phyloP scores from a whole-genome alignment of 192 early-diverging fungal species.

The Gonapodya prolifera region DNA sequence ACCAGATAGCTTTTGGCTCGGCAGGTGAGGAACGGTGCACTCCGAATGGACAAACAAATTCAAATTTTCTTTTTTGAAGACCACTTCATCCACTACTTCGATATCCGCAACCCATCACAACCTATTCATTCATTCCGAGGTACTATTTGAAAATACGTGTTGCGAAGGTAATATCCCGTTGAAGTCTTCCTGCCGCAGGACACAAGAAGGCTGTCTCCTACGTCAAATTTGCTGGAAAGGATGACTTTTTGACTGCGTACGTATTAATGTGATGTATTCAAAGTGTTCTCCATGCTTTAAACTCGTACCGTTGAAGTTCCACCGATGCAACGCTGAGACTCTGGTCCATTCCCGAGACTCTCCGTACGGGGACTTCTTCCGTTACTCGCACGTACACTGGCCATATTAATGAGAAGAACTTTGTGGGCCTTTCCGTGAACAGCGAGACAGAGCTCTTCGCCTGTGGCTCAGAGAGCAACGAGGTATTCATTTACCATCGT shows the following conservation, averaged over 20 bases:
- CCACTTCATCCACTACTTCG: conserved; percentile 86
- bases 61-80: conserved; percentile 29
- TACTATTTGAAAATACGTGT: too few relatives aligned
- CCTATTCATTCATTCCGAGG: conserved; percentile 68
- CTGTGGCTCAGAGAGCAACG: conserved; percentile 89
- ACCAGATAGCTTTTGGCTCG: conserved; percentile 77
- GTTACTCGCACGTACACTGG: conserved; percentile 59
- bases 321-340: conserved; percentile 84
- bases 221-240: conserved; percentile 66
- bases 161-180: too few relatives aligned
- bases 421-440: conserved; percentile 81
- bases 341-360: conserved; percentile 48
- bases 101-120: conserved; percentile 56
- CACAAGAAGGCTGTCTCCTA: conserved; percentile 92
- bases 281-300: too few relatives aligned
- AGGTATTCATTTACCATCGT: conserved; percentile 73
- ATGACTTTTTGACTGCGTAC: conserved; percentile 70
- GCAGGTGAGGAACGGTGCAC: conserved; percentile 35
- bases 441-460: conserved; percentile 65
- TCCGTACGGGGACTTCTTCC: conserved; percentile 1
- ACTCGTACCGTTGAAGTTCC: conserved; percentile 48
- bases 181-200: too few relatives aligned
- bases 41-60: conserved; percentile 1
- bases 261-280: conserved; percentile 10
- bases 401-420: conserved; percentile 90